Evolutionary conservation across 306 rosid genomes (phyloP).

Genomic region (Casuarina equisetifolia): DNA sequence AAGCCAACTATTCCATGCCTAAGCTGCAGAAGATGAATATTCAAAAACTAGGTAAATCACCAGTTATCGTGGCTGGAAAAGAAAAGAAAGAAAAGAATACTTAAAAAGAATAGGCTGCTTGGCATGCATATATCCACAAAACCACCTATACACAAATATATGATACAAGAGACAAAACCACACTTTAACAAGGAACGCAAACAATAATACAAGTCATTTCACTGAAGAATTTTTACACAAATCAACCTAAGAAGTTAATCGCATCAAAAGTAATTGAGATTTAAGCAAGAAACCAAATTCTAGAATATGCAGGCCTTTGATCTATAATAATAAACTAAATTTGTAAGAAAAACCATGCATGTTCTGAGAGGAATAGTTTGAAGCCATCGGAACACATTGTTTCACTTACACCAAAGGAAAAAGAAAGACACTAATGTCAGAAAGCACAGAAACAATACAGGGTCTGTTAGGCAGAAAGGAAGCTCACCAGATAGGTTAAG

Average conservation of each 20-base stretch:
- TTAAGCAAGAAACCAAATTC: not conserved
- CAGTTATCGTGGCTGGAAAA: not conserved
- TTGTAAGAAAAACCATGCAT: conserved; percentile 1
- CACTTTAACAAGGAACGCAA: not conserved
- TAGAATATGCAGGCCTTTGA: not conserved
- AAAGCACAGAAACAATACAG: conserved; percentile 14
- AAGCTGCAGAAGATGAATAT: conserved; percentile 66
- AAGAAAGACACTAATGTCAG: not conserved
- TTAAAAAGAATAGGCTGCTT: not conserved
- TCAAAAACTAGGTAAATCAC: conserved; percentile 35
- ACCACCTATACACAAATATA: not conserved
- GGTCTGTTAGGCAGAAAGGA: conserved; percentile 17
- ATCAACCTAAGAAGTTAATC: not conserved
- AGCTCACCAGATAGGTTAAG: conserved; percentile 76
- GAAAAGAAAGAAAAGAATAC: not conserved
- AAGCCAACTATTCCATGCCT: conserved; percentile 89
- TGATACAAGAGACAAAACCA: not conserved
- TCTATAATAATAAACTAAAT: not conserved
- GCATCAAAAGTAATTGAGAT: not conserved
- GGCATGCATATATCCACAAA: not conserved
- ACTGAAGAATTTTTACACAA: not conserved
- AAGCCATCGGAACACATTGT: conserved; percentile 6
- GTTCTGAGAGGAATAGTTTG: conserved; percentile 9
- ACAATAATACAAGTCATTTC: not conserved
- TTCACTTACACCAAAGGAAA: conserved; percentile 6